Percentiles rank a stretch among this genome's conserved stretches.
These are phyloP conservation scores for Sordariomycetes sp. DNA, from an alignment of 2,329 filamentous ascomycete genomes.

Conservation along the genomic window DNA sequence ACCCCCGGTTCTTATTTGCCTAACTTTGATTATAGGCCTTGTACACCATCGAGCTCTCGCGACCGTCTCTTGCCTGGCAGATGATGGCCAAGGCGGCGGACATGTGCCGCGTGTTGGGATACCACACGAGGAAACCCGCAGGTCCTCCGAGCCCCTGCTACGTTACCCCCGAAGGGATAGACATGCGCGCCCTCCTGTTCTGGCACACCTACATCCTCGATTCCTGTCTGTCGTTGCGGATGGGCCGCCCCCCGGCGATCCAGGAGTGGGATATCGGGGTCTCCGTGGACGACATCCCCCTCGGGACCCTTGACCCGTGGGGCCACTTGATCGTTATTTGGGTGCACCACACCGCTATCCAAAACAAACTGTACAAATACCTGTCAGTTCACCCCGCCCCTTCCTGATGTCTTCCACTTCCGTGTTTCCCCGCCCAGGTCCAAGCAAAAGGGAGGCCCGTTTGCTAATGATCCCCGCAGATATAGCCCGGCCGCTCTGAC, in stretches of 20 bases:
- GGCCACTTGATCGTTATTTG: slow-evolving; percentile 33
- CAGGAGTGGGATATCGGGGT: slow-evolving; percentile 47
- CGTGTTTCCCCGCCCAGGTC: background rate
- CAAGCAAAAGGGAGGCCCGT: background rate
- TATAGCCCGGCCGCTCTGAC: slow-evolving; percentile 36
- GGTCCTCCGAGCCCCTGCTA: background rate
- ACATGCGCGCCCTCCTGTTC: slow-evolving; percentile 22
- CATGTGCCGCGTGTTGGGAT: slow-evolving; percentile 49
- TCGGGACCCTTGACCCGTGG: slow-evolving; percentile 20
- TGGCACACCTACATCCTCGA: slow-evolving; percentile 43
- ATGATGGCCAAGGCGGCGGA: slow-evolving; percentile 43
- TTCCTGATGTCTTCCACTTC: background rate
- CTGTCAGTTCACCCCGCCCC: slow-evolving; percentile 13
- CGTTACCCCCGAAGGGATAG: background rate
- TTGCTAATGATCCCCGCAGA: slow-evolving; percentile 11
- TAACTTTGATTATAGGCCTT: slow-evolving; percentile 27
- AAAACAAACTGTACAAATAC: slow-evolving; percentile 45
- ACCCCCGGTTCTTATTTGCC: background rate
- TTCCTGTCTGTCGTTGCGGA: slow-evolving; percentile 41
- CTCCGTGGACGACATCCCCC: slow-evolving; percentile 25
- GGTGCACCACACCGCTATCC: slow-evolving; percentile 40
- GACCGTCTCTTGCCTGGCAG: slow-evolving; percentile 52
- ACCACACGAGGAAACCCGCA: slow-evolving; percentile 28
- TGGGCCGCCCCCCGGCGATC: slow-evolving; percentile 44
- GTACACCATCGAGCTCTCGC: slow-evolving; percentile 49